phyloP scores from a whole-genome alignment of 768 basidiomycete species.

The Agrocybe pediades region DNA sequence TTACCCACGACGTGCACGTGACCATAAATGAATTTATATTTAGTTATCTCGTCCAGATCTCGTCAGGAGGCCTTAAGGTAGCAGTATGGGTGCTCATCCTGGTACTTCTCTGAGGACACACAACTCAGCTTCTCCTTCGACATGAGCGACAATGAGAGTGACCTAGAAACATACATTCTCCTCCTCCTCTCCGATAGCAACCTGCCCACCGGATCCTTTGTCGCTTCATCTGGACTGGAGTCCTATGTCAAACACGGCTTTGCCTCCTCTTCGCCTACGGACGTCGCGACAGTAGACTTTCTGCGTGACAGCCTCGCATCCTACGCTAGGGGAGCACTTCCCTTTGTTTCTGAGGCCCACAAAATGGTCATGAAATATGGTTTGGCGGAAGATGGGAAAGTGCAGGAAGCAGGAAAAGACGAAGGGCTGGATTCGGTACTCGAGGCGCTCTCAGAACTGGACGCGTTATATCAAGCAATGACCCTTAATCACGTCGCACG shows the following conservation, averaged over 20 bases:
- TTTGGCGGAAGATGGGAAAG: neutral
- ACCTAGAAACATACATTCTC: conserved; percentile 56
- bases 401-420: conserved; percentile 3
- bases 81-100: too few relatives aligned
- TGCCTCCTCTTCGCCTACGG: conserved; percentile 43
- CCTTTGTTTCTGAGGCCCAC: conserved; percentile 81
- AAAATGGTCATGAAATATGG: conserved; percentile 31
- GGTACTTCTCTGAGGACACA: too few relatives aligned
- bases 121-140: neutral
- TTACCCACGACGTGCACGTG: conserved; percentile 9
- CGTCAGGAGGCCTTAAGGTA: too few relatives aligned
- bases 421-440: conserved; percentile 31
- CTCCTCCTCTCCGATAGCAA: conserved; percentile 89
- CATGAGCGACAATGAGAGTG: conserved; percentile 31
- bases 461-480: conserved; percentile 80
- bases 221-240: conserved; percentile 92
- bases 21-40: conserved; percentile 6
- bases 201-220: conserved; percentile 95
- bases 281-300: conserved; percentile 53
- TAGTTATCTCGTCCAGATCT: neutral
- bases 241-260: conserved; percentile 90
- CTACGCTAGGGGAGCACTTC: conserved; percentile 75
- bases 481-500: conserved; percentile 88
- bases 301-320: conserved; percentile 72
- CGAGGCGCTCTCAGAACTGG: conserved; percentile 54